Conservation (phyloP, 495 filamentous ascomycete genomes). For the Ascobolus immersus region DNA sequence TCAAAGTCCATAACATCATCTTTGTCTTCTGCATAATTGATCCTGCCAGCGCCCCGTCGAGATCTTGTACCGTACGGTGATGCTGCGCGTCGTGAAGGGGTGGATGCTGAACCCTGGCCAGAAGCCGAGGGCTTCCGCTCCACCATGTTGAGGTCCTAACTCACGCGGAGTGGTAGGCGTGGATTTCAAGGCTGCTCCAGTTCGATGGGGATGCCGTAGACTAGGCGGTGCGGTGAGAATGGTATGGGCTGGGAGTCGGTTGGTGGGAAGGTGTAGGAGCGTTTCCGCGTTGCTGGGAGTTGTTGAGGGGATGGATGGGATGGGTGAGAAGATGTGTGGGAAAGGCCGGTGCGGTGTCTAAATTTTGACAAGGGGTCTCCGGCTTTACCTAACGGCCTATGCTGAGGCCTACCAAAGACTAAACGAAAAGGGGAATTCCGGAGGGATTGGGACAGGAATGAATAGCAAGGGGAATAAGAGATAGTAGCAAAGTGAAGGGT, state of each 20-base stretch:
- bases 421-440: neutral
- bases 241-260: neutral
- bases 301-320: neutral
- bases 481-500: neutral
- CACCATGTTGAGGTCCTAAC: too few relatives aligned
- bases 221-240: too few relatives aligned
- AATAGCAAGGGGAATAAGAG: neutral
- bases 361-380: too few relatives aligned
- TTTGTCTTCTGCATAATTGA: slow-evolving; percentile 92
- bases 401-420: neutral
- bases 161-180: too few relatives aligned
- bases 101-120: too few relatives aligned
- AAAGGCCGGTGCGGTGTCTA: too few relatives aligned
- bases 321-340: neutral
- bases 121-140: too few relatives aligned
- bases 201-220: too few relatives aligned
- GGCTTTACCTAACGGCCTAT: too few relatives aligned
- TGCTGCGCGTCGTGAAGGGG: slow-evolving; percentile 19
- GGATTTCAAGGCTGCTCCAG: too few relatives aligned
- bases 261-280: neutral
- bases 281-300: neutral
- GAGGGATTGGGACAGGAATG: neutral
- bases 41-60: slow-evolving; percentile 52
- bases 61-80: slow-evolving; percentile 89
- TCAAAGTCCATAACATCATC: slow-evolving; percentile 71